These are phyloP conservation scores for Penicillium maclennaniae DNA, from an alignment of 495 filamentous ascomycete genomes.

Conservation along the genomic window DNA sequence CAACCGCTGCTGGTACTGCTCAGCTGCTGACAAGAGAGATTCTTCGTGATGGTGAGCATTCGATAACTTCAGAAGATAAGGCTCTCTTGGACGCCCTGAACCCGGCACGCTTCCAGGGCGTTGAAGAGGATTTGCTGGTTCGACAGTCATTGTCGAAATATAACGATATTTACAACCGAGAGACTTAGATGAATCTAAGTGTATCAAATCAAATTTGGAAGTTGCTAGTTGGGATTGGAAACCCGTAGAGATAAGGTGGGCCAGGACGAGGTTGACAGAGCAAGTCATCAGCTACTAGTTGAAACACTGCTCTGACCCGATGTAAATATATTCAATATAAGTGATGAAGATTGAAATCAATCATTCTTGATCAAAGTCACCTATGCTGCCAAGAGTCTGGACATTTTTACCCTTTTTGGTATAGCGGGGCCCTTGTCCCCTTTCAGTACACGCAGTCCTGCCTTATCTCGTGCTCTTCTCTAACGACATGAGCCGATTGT, in stretches of 20 bases:
- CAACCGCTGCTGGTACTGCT: constrained; percentile 33
- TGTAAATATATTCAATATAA: not conserved
- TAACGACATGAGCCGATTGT: not conserved
- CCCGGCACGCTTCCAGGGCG: constrained; percentile 27
- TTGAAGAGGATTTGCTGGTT: constrained; percentile 18
- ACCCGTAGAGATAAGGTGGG: too few relatives aligned
- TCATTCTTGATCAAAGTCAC: not conserved
- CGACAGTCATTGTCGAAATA: constrained; percentile 27
- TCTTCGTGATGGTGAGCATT: constrained; percentile 5
- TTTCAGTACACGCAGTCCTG: constrained; percentile 29
- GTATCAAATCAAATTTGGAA: not conserved
- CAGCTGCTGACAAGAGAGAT: constrained; percentile 26
- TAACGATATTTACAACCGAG: constrained; percentile 30
- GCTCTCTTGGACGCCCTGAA: constrained; percentile 19
- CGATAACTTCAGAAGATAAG: constrained; percentile 10
- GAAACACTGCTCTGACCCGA: not conserved
- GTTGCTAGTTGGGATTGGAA: too few relatives aligned
- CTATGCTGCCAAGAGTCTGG: constrained; percentile 17
- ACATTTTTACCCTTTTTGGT: constrained; percentile 37
- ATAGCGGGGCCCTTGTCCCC: constrained; percentile 19
- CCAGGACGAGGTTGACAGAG: too few relatives aligned
- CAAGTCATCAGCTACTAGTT: not conserved
- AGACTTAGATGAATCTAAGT: not conserved
- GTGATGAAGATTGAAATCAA: not conserved
- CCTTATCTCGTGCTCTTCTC: not conserved